A percentile compares a stretch with the other conserved stretches of the same genome.
Evolutionary conservation across 2,329 filamentous ascomycete genomes (phyloP).

Genomic region (Talaromyces islandicus): DNA sequence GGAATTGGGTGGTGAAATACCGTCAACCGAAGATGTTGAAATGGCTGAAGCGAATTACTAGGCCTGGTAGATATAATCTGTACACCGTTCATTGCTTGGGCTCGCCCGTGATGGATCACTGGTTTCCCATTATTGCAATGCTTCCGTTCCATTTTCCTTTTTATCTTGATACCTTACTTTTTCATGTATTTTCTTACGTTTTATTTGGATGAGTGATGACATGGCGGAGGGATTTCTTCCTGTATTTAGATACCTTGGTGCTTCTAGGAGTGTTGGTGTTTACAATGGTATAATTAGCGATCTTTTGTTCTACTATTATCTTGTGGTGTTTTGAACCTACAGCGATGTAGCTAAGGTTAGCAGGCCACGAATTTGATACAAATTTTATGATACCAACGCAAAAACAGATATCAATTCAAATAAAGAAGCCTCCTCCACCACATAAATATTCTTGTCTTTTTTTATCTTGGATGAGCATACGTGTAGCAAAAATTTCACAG

Average conservation of each 20-base stretch:
- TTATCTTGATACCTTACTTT: slow-evolving; percentile 5
- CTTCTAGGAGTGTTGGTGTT: neutral
- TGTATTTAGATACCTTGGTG: neutral
- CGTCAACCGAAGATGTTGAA: slow-evolving; percentile 23
- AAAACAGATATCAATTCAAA: neutral
- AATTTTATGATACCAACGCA: neutral
- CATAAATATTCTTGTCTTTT: neutral
- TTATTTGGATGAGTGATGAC: slow-evolving; percentile 10
- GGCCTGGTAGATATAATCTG: neutral
- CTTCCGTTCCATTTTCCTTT: neutral
- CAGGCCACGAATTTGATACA: neutral
- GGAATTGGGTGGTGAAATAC: slow-evolving; percentile 64
- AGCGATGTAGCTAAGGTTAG: neutral
- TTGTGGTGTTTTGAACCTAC: too few species aligned
- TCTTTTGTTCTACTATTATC: neutral
- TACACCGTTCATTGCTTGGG: neutral
- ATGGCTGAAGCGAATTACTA: slow-evolving; percentile 10
- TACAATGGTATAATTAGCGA: neutral
- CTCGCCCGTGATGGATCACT: neutral
- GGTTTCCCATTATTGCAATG: neutral
- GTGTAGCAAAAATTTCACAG: neutral
- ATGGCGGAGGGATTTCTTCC: slow-evolving; percentile 5
- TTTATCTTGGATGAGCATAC: neutral
- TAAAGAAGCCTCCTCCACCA: neutral
- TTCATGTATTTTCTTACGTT: slow-evolving; percentile 8